Percentiles rank a stretch among this genome's conserved stretches.
Conservation (phyloP, 2,329 filamentous ascomycete species). For the Annulohypoxylon truncatum region DNA sequence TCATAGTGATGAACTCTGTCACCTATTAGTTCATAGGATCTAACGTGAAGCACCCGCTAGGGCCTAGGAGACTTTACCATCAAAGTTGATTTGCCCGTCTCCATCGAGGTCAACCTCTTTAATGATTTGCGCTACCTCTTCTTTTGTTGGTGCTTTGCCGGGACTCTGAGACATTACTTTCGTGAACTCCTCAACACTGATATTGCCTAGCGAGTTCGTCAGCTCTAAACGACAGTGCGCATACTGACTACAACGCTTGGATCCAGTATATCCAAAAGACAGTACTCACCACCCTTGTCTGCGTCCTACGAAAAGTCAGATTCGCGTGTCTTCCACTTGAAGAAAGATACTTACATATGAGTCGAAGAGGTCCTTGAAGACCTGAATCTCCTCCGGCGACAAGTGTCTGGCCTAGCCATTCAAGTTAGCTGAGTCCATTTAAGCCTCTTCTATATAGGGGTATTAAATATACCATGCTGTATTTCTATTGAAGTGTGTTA, state of each 20-base stretch:
- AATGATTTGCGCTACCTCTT: conserved; percentile 54
- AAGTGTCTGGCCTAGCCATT: conserved; percentile 40
- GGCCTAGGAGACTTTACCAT: conserved; percentile 44
- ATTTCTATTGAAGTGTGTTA: neutral
- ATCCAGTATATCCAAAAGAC: neutral
- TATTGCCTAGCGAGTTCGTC: conserved; percentile 45
- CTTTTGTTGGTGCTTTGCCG: conserved; percentile 47
- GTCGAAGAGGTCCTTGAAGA: conserved; percentile 49
- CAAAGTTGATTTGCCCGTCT: conserved; percentile 55
- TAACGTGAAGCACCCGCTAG: neutral
- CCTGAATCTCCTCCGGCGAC: conserved; percentile 46
- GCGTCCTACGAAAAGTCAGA: conserved; percentile 37
- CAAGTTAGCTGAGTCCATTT: conserved; percentile 1
- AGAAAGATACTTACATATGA: conserved; percentile 42
- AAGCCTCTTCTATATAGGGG: too few relatives aligned
- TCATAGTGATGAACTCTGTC: conserved; percentile 57
- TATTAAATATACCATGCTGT: conserved; percentile 26
- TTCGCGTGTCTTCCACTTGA: neutral
- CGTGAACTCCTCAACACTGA: conserved; percentile 53
- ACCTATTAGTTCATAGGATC: conserved; percentile 10
- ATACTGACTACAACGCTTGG: neutral
- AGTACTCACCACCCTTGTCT: conserved; percentile 46
- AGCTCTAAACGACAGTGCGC: neutral
- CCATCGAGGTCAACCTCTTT: conserved; percentile 55
- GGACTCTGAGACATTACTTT: conserved; percentile 52